Evolutionary conservation across 441 rosid species (phyloP).

Genomic region (Macaranga tanarius): DNA sequence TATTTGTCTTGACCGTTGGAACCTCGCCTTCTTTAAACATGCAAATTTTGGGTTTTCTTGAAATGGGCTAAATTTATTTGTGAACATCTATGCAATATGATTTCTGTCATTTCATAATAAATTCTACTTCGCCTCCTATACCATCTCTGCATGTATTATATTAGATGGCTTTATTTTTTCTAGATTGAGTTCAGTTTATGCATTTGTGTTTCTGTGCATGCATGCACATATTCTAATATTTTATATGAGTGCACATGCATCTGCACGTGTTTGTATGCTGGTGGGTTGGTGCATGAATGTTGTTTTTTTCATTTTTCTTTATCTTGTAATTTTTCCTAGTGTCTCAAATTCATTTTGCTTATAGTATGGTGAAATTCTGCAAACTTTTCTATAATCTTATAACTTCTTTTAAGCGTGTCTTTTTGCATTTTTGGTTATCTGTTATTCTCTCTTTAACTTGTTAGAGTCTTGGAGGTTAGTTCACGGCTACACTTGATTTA

Average conservation of each 20-base stretch:
- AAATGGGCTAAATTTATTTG: not conserved
- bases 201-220: too few relatives aligned
- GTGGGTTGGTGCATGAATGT: not conserved
- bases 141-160: too few relatives aligned
- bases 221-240: too few relatives aligned
- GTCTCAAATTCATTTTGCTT: not conserved
- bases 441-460: not conserved
- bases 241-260: too few relatives aligned
- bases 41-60: not conserved
- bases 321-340: too few relatives aligned
- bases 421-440: not conserved
- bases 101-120: not conserved
- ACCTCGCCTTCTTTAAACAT: not conserved
- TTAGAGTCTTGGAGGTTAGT: not conserved
- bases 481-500: not conserved
- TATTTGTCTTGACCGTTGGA: not conserved
- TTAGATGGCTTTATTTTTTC: too few relatives aligned
- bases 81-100: not conserved
- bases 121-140: not conserved
- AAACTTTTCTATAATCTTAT: not conserved
- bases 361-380: not conserved
- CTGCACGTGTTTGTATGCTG: too few relatives aligned
- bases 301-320: not conserved
- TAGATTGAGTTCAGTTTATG: too few relatives aligned
- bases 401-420: not conserved